These are phyloP conservation scores for Wallemia mellicola DNA, from an alignment of 1,284 basidiomycete genomes.

Conservation along the genomic window DNA sequence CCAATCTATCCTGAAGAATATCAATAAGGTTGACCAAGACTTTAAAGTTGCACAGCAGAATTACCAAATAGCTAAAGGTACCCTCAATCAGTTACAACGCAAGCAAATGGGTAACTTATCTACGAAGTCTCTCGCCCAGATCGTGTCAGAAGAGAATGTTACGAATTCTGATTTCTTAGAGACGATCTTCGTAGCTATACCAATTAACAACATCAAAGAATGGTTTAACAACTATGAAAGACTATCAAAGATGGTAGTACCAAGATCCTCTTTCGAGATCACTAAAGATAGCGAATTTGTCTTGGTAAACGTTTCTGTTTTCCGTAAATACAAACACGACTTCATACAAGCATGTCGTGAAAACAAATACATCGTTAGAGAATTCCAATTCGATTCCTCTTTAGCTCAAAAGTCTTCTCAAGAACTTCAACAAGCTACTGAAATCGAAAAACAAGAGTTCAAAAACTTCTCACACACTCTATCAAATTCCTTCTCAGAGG, in stretches of 20 bases:
- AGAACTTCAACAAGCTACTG: conserved; percentile 47
- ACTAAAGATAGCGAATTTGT: conserved; percentile 65
- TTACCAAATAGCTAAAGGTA: conserved; percentile 84
- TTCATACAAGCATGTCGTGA: conserved; percentile 84
- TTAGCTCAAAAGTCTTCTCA: conserved; percentile 51
- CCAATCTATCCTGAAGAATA: background rate
- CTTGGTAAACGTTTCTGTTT: conserved; percentile 64
- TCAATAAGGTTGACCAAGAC: conserved; percentile 4
- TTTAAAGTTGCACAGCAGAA: conserved; percentile 52
- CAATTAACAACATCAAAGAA: conserved; percentile 54
- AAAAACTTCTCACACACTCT: background rate
- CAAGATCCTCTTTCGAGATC: conserved; percentile 53
- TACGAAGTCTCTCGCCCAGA: conserved; percentile 51
- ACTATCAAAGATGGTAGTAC: conserved; percentile 67
- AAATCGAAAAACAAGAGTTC: conserved; percentile 27
- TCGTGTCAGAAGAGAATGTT: conserved; percentile 56
- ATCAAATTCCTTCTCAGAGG: conserved; percentile 47
- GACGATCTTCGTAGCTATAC: conserved; percentile 74
- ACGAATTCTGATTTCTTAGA: conserved; percentile 76
- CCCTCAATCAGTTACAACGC: conserved; percentile 69
- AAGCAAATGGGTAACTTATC: conserved; percentile 93
- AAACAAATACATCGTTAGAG: conserved; percentile 66
- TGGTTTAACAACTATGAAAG: conserved; percentile 78
- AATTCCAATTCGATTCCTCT: conserved; percentile 74
- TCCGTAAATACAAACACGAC: conserved; percentile 70